Conservation (phyloP, 768 basidiomycete genomes). For the Clavulina sp. region DNA sequence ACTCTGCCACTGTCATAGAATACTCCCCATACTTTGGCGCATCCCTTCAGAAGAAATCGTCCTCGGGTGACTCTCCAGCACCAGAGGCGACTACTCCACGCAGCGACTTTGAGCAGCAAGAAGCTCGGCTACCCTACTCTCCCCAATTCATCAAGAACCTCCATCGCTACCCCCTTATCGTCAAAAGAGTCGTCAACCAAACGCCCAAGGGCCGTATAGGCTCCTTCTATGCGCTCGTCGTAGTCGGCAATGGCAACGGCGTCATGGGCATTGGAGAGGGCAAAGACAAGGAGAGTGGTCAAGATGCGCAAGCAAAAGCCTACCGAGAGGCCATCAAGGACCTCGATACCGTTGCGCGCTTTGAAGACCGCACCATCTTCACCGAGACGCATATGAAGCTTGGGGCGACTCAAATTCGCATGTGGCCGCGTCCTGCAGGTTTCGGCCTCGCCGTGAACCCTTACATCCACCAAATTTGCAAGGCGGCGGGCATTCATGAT, state of each 20-base stretch:
- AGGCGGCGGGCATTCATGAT: slow-evolving; percentile 91
- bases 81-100: background rate
- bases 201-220: slow-evolving; percentile 86
- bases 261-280: slow-evolving; percentile 71
- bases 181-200: slow-evolving; percentile 61
- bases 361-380: slow-evolving; percentile 90
- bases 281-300: slow-evolving; percentile 41
- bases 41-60: no score
- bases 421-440: slow-evolving; percentile 72
- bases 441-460: slow-evolving; percentile 88
- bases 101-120: background rate
- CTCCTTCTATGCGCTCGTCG: slow-evolving; percentile 39
- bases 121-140: background rate
- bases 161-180: slow-evolving; percentile 26
- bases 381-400: slow-evolving; percentile 75
- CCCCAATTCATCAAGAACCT: slow-evolving; percentile 13
- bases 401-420: slow-evolving; percentile 59
- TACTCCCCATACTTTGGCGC: background rate
- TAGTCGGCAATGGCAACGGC: slow-evolving; percentile 71
- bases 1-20: background rate
- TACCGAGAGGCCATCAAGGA: slow-evolving; percentile 55
- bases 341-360: slow-evolving; percentile 89
- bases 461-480: slow-evolving; percentile 68
- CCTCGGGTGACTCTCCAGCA: no score
- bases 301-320: slow-evolving; percentile 38